Conservation (phyloP, 192 early-diverging fungal genomes). For the Rhizophagus sp. region DNA sequence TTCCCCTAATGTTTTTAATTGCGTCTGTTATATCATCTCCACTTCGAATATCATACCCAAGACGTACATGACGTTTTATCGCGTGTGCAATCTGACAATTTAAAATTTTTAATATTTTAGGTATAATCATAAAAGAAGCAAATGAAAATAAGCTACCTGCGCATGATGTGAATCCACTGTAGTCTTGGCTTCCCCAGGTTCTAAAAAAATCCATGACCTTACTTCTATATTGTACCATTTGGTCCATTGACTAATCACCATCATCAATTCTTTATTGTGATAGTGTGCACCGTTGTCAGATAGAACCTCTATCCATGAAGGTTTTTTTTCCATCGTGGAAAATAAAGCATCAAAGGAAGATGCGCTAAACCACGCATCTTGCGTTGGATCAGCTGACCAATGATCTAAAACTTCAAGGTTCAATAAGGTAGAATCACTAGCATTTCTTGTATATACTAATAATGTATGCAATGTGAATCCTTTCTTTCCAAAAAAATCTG, state of each 20-base stretch:
- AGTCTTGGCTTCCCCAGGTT: neutral
- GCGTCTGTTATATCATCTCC: neutral
- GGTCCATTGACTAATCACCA: too few relatives aligned
- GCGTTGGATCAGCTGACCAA: neutral
- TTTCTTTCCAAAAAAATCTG: neutral
- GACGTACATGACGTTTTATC: neutral
- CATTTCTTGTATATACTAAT: neutral
- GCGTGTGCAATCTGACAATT: neutral
- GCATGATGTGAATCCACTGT: neutral
- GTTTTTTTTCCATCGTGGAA: neutral
- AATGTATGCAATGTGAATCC: neutral
- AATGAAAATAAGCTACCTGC: neutral
- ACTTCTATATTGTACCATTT: neutral
- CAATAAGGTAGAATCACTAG: neutral
- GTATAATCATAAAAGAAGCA: too few relatives aligned
- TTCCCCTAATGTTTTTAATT: neutral
- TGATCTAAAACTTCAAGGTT: neutral
- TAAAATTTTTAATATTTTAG: too few relatives aligned
- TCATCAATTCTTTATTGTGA: too few relatives aligned
- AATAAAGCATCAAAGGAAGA: neutral
- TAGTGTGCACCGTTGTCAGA: too few relatives aligned
- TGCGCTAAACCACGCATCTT: constrained; percentile 1
- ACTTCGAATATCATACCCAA: neutral
- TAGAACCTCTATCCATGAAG: neutral
- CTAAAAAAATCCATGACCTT: neutral